A percentile compares a stretch with the other conserved stretches of the same genome.
Conservation (phyloP, 345 rosid genomes). For the Pseudoturritis turrita region DNA sequence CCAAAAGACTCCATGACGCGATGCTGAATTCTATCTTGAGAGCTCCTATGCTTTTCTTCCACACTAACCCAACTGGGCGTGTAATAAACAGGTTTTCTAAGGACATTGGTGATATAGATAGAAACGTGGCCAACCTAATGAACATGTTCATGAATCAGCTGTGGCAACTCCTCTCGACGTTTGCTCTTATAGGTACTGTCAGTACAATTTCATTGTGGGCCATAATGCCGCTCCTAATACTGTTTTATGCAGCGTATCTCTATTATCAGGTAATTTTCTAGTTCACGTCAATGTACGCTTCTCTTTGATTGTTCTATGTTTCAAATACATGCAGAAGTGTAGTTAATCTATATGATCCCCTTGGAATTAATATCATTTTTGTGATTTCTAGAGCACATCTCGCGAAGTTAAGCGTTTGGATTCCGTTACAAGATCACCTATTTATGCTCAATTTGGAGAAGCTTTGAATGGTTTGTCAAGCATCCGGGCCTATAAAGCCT, state of each 20-base stretch:
- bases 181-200: conserved; percentile 78
- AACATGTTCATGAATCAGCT: conserved; percentile 73
- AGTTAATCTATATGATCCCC: not conserved
- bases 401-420: conserved; percentile 95
- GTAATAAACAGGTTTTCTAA: conserved; percentile 90
- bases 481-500: conserved; percentile 90
- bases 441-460: conserved; percentile 96
- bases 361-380: not conserved
- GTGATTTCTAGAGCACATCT: conserved; percentile 60
- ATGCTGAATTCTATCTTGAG: conserved; percentile 74
- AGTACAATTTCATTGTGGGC: conserved; percentile 95
- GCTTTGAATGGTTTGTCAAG: conserved; percentile 85
- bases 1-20: conserved; percentile 73
- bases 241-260: conserved; percentile 83
- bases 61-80: conserved; percentile 90
- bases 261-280: conserved; percentile 76
- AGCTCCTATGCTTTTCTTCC: conserved; percentile 94
- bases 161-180: conserved; percentile 89
- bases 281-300: not conserved
- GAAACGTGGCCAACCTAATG: conserved; percentile 61
- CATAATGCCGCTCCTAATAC: conserved; percentile 80
- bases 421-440: conserved; percentile 80
- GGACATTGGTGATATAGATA: conserved; percentile 90
- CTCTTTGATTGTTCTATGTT: not conserved
- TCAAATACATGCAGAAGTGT: not conserved